A percentile compares a stretch with the other conserved stretches of the same genome.
Evolutionary conservation across 1,139 yeast species (phyloP).

Genomic region (Arxiozyma slooffiae): DNA sequence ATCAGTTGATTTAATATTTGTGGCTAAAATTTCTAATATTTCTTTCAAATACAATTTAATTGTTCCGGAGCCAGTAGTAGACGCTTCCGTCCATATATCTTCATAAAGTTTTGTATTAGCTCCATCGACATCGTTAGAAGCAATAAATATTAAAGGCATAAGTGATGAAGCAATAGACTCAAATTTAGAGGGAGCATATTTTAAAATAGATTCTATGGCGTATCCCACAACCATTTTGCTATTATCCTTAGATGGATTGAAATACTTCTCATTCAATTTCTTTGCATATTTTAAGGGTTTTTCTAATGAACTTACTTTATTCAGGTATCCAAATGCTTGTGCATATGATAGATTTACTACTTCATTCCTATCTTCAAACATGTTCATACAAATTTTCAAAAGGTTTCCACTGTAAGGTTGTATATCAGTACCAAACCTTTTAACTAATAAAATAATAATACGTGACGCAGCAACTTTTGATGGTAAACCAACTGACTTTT

Average conservation of each 20-base stretch:
- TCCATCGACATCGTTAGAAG: slow-evolving; percentile 53
- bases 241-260: slow-evolving; percentile 42
- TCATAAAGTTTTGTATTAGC: slow-evolving; percentile 44
- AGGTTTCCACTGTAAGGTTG: slow-evolving; percentile 56
- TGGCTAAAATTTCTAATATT: slow-evolving; percentile 45
- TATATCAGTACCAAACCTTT: slow-evolving; percentile 45
- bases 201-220: slow-evolving; percentile 60
- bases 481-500: slow-evolving; percentile 76
- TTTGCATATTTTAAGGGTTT: slow-evolving; percentile 47
- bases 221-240: slow-evolving; percentile 47
- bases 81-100: slow-evolving; percentile 67
- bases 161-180: slow-evolving; percentile 53
- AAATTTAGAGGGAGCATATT: slow-evolving; percentile 62
- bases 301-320: slow-evolving; percentile 52
- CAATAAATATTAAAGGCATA: slow-evolving; percentile 72
- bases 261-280: slow-evolving; percentile 47
- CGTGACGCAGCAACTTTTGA: slow-evolving; percentile 84
- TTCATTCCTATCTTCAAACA: slow-evolving; percentile 60
- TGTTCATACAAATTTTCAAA: slow-evolving; percentile 47
- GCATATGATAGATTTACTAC: slow-evolving; percentile 73
- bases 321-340: slow-evolving; percentile 67
- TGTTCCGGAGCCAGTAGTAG: slow-evolving; percentile 61
- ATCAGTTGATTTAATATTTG: slow-evolving; percentile 46
- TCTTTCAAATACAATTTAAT: slow-evolving; percentile 65
- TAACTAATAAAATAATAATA: slow-evolving; percentile 55